Conservation (phyloP, 2,329 filamentous ascomycete genomes). For the Nemania bipapillata region DNA sequence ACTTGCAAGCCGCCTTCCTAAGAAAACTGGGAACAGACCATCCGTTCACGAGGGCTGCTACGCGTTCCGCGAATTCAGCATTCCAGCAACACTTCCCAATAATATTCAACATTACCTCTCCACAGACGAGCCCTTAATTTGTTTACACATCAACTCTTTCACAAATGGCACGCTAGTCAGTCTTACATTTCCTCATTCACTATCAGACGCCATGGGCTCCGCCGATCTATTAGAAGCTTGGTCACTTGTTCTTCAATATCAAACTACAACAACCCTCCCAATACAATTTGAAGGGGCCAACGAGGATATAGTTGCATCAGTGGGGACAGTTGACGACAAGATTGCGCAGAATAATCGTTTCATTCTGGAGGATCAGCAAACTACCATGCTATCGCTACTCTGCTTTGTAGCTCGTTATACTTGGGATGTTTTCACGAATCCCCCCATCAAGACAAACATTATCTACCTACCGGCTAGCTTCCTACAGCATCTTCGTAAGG, state of each 20-base stretch:
- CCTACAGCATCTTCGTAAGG: conserved; percentile 8
- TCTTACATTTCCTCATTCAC: conserved; percentile 20
- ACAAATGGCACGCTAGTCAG: conserved; percentile 25
- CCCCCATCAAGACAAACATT: conserved; percentile 13
- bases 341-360: not conserved
- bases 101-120: conserved; percentile 23
- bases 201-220: conserved; percentile 17
- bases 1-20: too few species aligned
- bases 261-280: not conserved
- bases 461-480: conserved; percentile 28
- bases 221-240: not conserved
- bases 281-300: not conserved
- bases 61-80: conserved; percentile 18
- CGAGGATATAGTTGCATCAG: conserved; percentile 2
- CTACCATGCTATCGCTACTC: not conserved
- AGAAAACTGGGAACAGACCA: too few species aligned
- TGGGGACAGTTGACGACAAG: not conserved
- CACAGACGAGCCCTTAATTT: conserved; percentile 31
- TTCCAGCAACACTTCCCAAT: conserved; percentile 7
- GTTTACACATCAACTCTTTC: conserved; percentile 28
- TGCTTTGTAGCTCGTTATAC: not conserved
- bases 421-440: not conserved
- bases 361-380: conserved; percentile 2
- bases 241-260: not conserved
- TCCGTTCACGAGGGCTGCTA: conserved; percentile 16